phyloP scores from a whole-genome alignment of 495 filamentous ascomycete species.

The Podospora comata region DNA sequence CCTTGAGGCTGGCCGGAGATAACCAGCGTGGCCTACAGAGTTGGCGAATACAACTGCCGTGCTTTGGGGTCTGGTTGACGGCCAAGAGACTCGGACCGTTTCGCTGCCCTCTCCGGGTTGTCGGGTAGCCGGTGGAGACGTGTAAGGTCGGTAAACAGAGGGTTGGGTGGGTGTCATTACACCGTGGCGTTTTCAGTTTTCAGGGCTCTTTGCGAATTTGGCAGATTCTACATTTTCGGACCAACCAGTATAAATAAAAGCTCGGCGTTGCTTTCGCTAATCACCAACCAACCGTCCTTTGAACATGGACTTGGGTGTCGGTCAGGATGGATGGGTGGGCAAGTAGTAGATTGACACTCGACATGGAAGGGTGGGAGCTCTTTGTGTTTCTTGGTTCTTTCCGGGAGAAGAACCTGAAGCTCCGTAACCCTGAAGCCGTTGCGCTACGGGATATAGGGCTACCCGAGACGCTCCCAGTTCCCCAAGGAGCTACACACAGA shows the following conservation, averaged over 20 bases:
- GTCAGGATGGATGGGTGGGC: too few species aligned
- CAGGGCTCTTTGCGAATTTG: constrained; percentile 4
- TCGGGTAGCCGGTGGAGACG: neutral
- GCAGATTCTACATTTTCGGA: constrained; percentile 2
- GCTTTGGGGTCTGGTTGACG: neutral
- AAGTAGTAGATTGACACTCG: too few species aligned
- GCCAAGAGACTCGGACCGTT: neutral
- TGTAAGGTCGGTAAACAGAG: neutral
- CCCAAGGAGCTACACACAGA: too few species aligned
- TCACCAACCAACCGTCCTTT: neutral
- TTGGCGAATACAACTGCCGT: neutral
- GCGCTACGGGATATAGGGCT: too few species aligned
- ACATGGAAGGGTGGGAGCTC: too few species aligned
- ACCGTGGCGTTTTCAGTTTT: constrained; percentile 2
- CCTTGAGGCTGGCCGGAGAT: neutral
- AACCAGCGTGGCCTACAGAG: neutral
- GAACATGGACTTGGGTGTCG: neutral
- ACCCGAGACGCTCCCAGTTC: too few species aligned
- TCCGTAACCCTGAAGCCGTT: too few species aligned
- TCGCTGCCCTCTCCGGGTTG: neutral
- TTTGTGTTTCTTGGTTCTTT: too few species aligned
- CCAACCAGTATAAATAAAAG: constrained; percentile 5
- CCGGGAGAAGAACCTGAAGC: too few species aligned
- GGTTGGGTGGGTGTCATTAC: neutral
- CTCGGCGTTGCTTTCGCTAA: neutral